Conservation (phyloP, 169 alveolate genomes). For the Neospora caninum region DNA sequence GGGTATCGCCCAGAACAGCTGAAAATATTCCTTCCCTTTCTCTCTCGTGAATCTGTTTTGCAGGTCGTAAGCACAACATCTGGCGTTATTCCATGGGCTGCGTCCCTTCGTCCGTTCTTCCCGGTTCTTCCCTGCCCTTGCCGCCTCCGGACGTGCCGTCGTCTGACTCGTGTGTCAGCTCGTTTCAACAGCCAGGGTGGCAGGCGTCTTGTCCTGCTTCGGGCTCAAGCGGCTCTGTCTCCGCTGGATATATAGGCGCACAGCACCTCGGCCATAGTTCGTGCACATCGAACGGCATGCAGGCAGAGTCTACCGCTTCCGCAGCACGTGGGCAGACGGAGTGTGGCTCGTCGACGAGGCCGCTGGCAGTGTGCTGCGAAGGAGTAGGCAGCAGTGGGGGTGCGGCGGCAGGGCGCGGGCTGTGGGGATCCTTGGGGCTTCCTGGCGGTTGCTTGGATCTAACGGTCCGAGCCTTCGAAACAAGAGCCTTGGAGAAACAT, state of each 20-base stretch:
- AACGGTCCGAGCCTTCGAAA: conserved; percentile 46
- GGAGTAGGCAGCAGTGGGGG: not conserved
- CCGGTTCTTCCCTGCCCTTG: not conserved
- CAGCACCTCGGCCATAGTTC: not conserved
- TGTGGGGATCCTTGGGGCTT: not conserved
- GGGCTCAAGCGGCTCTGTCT: not conserved
- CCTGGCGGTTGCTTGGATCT: conserved; percentile 47
- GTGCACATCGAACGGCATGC: not conserved
- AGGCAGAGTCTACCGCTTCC: not conserved
- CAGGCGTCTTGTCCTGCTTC: not conserved
- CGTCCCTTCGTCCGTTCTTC: conserved; percentile 11
- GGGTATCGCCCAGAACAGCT: not conserved
- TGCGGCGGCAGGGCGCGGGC: not conserved
- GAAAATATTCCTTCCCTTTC: not conserved
- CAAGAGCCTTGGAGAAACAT: conserved; percentile 38
- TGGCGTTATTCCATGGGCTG: conserved; percentile 61
- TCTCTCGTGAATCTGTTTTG: not conserved
- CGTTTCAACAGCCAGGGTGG: not conserved
- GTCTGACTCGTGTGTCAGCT: conserved; percentile 10
- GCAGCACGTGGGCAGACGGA: not conserved
- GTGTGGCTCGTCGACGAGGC: not conserved
- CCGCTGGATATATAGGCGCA: not conserved
- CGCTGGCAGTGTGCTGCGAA: not conserved
- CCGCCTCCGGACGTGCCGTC: not conserved
- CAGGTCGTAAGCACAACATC: conserved; percentile 67